Evolutionary conservation across 345 rosid genomes (phyloP).

Genomic region (Eutrema heterophyllum): DNA sequence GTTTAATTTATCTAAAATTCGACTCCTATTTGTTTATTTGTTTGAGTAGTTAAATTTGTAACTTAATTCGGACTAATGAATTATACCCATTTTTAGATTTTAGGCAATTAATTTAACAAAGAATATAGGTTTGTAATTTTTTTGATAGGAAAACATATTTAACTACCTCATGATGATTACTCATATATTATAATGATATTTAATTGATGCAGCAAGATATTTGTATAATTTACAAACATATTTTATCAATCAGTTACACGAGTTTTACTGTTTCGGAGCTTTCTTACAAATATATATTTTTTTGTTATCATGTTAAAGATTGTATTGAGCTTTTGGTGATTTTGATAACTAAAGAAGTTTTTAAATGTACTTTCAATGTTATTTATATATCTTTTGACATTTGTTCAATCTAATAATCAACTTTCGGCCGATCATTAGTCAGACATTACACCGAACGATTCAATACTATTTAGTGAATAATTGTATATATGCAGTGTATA

Average conservation of each 20-base stretch:
- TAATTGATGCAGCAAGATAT: background rate
- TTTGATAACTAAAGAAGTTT: no score
- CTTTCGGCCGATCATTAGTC: no score
- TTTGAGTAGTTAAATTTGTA: background rate
- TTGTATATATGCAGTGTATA: background rate
- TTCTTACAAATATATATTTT: background rate
- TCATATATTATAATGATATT: background rate
- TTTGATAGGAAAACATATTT: background rate
- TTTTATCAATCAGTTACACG: background rate
- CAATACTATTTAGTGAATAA: no score
- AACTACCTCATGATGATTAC: background rate
- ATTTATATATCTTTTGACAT: no score
- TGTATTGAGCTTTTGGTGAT: no score
- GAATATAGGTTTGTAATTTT: background rate
- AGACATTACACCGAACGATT: background rate
- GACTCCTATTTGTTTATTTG: background rate
- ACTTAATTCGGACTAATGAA: background rate
- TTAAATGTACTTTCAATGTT: no score
- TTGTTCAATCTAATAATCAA: no score
- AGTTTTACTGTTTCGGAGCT: background rate
- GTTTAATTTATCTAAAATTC: background rate
- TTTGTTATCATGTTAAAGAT: no score
- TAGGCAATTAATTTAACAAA: background rate
- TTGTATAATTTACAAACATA: background rate
- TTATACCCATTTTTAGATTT: background rate